A percentile compares a stretch with the other conserved stretches of the same genome.
These are phyloP conservation scores for Annulohypoxylon nitens DNA, from an alignment of 495 filamentous ascomycete genomes.

Conservation along the genomic window DNA sequence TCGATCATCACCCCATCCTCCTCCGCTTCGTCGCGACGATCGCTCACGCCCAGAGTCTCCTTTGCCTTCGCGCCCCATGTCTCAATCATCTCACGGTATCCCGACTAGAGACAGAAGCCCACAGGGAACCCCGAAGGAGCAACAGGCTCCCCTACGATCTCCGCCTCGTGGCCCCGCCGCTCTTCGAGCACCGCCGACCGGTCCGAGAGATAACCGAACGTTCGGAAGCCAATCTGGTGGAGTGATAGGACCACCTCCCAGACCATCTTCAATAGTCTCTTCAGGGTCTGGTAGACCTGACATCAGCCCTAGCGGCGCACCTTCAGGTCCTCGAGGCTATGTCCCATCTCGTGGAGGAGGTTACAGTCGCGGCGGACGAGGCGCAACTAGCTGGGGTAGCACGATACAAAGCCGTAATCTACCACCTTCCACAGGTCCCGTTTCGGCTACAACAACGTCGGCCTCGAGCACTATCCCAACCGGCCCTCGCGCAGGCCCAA, in stretches of 20 bases:
- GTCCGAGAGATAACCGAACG: conserved; percentile 58
- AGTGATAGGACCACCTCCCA: conserved; percentile 50
- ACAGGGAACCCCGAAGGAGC: conserved; percentile 46
- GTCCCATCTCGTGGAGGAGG: conserved; percentile 54
- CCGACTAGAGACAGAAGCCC: conserved; percentile 50
- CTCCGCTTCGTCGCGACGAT: conserved; percentile 57
- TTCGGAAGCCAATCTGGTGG: conserved; percentile 51
- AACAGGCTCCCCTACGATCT: conserved; percentile 49
- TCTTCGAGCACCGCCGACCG: conserved; percentile 60
- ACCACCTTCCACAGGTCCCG: conserved; percentile 50
- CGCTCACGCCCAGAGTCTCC: conserved; percentile 59
- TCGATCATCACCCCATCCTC: conserved; percentile 59
- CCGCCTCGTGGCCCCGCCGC: conserved; percentile 64
- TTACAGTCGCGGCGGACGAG: conserved; percentile 56
- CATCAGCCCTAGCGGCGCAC: conserved; percentile 56
- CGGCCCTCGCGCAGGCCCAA: conserved; percentile 55
- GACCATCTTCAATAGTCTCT: conserved; percentile 50
- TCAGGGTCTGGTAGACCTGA: conserved; percentile 52
- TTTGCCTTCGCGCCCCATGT: conserved; percentile 49
- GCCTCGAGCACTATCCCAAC: conserved; percentile 58
- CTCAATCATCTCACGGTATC: conserved; percentile 45
- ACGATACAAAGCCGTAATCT: conserved; percentile 53
- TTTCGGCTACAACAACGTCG: conserved; percentile 47
- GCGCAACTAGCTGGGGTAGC: conserved; percentile 54
- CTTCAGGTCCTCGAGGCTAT: conserved; percentile 63